Evolutionary conservation across 805 yeast genomes (phyloP), one percentile per base, ranked within the genome.

Genomic region (Yarrowia yakushimensis): DNA sequence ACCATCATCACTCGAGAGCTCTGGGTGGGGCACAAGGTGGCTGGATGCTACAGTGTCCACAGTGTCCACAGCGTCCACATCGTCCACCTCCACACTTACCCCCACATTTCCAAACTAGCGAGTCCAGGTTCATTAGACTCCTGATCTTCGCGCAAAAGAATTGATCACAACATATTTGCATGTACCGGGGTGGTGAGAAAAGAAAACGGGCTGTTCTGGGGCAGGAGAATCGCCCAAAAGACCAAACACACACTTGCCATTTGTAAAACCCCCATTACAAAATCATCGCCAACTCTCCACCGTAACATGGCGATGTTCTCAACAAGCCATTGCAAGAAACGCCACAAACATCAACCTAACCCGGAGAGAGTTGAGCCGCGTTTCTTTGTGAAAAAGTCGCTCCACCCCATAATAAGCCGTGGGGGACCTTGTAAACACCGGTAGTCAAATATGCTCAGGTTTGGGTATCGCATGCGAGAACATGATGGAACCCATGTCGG

Each of bases 91-190:
- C n/a, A n/a, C n/a, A n/a, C n/a, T n/a, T n/a, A n/a, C n/a, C n/a
- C n/a, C n/a, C n/a, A n/a, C n/a, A 41, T 41, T 23, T 41, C 30
- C 30, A 10, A 25, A n/a, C 17, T 27, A 27, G 48, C 33, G 27
- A 45, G 52, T 45, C 36, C 52, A 36, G 52, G 36, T 45, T 45
- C 28, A 45, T 28, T 45, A 45, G 34, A 28, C 52, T 45, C 52
- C 52, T 18, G 52, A 45, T 45, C 34, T 18, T 30, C 34, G 34
- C 52, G 28, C 52, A 45, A 45, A 28, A 22, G n/a, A n/a, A n/a
- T n/a, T n/a, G n/a, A n/a, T n/a, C n/a, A 27, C 34, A 25, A 23
- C 45, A 41, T 3, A 18, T 23, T 23, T 41, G 45, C 45, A 23
- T 41, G 45, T 41, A 30, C 12, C 30, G 17, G 15, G 34, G 27